Evolutionary conservation across 768 basidiomycete species (phyloP), one percentile per base, ranked within the genome.

Genomic region (Suillus ampliporus): DNA sequence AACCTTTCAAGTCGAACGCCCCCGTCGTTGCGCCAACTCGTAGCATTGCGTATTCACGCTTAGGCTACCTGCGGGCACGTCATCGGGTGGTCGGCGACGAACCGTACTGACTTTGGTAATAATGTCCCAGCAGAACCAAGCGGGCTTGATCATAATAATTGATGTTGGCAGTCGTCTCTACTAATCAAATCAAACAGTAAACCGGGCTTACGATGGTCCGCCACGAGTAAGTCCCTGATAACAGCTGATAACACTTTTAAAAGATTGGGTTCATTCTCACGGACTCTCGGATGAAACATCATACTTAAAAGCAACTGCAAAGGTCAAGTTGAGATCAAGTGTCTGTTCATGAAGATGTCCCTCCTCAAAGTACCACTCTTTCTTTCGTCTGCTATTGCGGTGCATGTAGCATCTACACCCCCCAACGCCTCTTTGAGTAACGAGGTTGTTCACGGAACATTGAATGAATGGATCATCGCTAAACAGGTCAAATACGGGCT

Each of bases 381-480:
- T 51, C 62, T 81, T 23, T 68, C 78, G 28, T 78, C 80, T 41
- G 78, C 79, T 71, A 63, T 78, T 41, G 79, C 76, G 19, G 60
- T 82, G 4, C 79, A 80, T 19, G 69, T 76, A 23, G 75, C 80
- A 17, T 70, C 75, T 7, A 84, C 83, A 2, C 79, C 83, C 59
- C 83, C 83, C 17, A 70, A 81, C 50, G 77, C 80, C 19, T 80
- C 82, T 14, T 78, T 81, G 5, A 54, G 66, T 10, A 63, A 66
- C 50, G 71, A 73, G 37, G 78, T 81, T 60, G 70, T 61, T n/a
- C 19, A 46, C 15, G 51, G 17, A 17, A 19, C 58, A 6, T 13
- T 19, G 3, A 21, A 59, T 59, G n/a, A 59, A 7, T 37, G n/a
- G 28, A 19, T 17, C 26, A 13, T 59, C 9, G 47, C 28, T 31